A percentile compares a stretch with the other conserved stretches of the same genome.
phyloP scores from a whole-genome alignment of 2,329 filamentous ascomycete species.

The Falciphora oryzae region DNA sequence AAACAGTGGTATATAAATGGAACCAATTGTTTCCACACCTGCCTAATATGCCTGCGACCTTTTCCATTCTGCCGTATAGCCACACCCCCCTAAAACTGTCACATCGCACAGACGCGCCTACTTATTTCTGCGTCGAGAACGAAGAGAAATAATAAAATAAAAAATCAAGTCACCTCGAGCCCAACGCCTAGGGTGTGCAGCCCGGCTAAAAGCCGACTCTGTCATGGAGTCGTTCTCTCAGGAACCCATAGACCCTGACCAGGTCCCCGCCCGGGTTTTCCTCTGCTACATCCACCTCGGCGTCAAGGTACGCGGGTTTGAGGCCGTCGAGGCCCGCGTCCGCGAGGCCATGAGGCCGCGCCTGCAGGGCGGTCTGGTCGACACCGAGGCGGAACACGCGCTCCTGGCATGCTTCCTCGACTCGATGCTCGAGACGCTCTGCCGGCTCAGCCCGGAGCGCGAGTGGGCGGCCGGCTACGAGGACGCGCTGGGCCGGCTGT shows the following conservation, averaged over 20 bases:
- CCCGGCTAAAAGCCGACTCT: neutral
- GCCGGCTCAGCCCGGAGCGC: neutral
- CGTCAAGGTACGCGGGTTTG: neutral
- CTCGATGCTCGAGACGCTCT: slow-evolving; percentile 3
- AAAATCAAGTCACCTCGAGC: neutral
- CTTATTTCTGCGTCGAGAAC: neutral
- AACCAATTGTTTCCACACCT: too few relatives aligned
- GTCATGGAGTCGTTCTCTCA: neutral
- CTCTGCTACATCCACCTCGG: slow-evolving; percentile 8
- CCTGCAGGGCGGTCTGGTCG: neutral
- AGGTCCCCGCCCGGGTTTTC: neutral
- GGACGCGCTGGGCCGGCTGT: neutral
- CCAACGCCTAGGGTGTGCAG: neutral
- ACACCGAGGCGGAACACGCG: neutral
- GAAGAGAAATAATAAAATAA: neutral
- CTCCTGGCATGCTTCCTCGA: slow-evolving; percentile 5
- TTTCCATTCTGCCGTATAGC: too few relatives aligned
- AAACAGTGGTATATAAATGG: too few relatives aligned
- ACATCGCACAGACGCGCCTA: neutral
- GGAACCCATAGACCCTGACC: neutral
- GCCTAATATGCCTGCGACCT: too few relatives aligned
- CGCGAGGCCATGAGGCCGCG: neutral
- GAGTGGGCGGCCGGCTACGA: slow-evolving; percentile 8
- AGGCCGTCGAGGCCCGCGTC: neutral
- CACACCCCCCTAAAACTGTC: too few relatives aligned